These are phyloP conservation scores for Nymphaea colorata DNA, from an alignment of 164 flowering plant genomes.

Conservation along the genomic window DNA sequence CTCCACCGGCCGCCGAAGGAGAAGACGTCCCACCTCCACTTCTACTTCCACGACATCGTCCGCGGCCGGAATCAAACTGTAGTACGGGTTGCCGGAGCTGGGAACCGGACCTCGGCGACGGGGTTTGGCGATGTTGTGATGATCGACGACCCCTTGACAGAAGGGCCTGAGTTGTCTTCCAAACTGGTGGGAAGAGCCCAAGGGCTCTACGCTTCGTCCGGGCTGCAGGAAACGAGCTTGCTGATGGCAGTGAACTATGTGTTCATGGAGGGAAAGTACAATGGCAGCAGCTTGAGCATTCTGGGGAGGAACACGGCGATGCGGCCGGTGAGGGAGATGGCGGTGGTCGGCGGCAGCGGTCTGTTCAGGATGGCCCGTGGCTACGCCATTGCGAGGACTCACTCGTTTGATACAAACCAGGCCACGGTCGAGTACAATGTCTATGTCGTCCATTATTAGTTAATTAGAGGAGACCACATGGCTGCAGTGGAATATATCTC, in stretches of 20 bases:
- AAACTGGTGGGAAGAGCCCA: slow-evolving; percentile 7
- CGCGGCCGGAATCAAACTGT: slow-evolving; percentile 5
- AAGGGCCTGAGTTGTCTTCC: not conserved
- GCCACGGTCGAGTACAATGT: slow-evolving; percentile 3
- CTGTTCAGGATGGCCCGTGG: slow-evolving; percentile 17
- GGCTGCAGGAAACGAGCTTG: not conserved
- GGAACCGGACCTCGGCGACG: not conserved
- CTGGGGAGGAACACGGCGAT: slow-evolving; percentile 16
- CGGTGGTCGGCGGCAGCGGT: slow-evolving; percentile 21
- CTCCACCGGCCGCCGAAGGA: not conserved
- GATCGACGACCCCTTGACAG: slow-evolving; percentile 5
- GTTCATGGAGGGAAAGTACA: slow-evolving; percentile 6
- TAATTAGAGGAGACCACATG: no score
- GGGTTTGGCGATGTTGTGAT: slow-evolving; percentile 4
- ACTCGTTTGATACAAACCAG: not conserved
- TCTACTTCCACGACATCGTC: slow-evolving; percentile 8
- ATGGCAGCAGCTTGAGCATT: slow-evolving; percentile 12
- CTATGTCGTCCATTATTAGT: slow-evolving; percentile 1
- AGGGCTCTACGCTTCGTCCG: slow-evolving; percentile 5
- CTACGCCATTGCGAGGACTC: slow-evolving; percentile 1
- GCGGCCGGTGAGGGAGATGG: slow-evolving; percentile 16
- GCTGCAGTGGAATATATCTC: no score
- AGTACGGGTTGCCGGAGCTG: not conserved
- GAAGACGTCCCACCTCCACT: not conserved
- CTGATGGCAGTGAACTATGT: slow-evolving; percentile 3